phyloP scores from a whole-genome alignment of 179 eudicot genomes.

The Sideroxylon spinosum region DNA sequence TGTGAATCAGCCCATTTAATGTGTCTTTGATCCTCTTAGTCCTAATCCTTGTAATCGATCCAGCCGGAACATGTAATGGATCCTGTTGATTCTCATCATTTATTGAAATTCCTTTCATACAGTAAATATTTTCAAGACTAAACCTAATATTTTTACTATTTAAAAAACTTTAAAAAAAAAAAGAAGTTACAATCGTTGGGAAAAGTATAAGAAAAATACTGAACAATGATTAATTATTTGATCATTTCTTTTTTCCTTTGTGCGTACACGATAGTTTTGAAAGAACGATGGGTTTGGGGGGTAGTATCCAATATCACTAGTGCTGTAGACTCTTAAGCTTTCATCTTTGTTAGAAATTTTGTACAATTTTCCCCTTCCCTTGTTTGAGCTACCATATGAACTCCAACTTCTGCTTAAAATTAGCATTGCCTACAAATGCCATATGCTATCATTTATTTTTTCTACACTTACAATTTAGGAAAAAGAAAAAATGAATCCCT shows the following conservation, averaged over 20 bases:
- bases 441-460: neutral
- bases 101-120: conserved; percentile 7
- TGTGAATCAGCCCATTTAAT: too few species aligned
- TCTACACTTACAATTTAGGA: neutral
- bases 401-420: neutral
- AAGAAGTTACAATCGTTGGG: neutral
- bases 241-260: too few species aligned
- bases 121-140: neutral
- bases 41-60: too few species aligned
- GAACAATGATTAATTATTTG: neutral
- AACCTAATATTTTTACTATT: neutral
- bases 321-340: too few species aligned
- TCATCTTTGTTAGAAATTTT: too few species aligned
- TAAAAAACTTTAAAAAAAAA: neutral
- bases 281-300: too few species aligned
- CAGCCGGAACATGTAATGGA: too few species aligned
- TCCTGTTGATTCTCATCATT: too few species aligned
- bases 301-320: too few species aligned
- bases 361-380: neutral
- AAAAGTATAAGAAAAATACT: neutral
- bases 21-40: too few species aligned
- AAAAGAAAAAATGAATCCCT: neutral
- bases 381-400: neutral
- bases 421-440: neutral
- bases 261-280: too few species aligned